Evolutionary conservation across 2,329 filamentous ascomycete species (phyloP).

Genomic region (Gaeumannomyces tritici): DNA sequence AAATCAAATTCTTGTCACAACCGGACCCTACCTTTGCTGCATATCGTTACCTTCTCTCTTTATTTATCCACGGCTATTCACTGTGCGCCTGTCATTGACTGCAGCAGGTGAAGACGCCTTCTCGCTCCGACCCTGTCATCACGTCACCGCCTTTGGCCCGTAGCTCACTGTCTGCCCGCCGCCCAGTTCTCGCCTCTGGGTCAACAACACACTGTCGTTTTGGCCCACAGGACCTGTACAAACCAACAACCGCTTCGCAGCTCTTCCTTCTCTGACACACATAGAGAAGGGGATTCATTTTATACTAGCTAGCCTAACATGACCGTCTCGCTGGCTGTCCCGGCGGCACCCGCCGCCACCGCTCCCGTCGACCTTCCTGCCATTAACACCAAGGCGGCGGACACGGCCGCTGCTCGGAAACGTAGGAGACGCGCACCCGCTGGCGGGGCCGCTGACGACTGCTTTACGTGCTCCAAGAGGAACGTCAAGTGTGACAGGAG

Average conservation of each 20-base stretch:
- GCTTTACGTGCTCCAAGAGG: constrained; percentile 83
- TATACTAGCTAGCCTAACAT: constrained; percentile 21
- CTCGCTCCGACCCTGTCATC: constrained; percentile 3
- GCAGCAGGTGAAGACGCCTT: not conserved
- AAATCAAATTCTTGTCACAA: constrained; percentile 21
- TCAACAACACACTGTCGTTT: constrained; percentile 6
- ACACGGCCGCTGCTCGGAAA: constrained; percentile 38
- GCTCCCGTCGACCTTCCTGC: no score
- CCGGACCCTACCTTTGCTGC: constrained; percentile 23
- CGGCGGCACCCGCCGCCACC: constrained; percentile 32
- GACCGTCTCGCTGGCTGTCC: constrained; percentile 38
- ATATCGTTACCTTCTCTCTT: constrained; percentile 24
- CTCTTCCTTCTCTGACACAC: not conserved
- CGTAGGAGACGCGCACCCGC: constrained; percentile 80
- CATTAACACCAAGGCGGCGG: constrained; percentile 8
- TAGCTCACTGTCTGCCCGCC: constrained; percentile 1
- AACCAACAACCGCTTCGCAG: not conserved
- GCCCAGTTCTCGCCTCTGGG: not conserved
- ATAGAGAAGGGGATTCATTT: not conserved
- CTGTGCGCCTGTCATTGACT: constrained; percentile 1
- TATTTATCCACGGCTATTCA: constrained; percentile 30
- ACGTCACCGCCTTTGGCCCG: no score
- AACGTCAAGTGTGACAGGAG: constrained; percentile 81
- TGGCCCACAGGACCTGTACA: constrained; percentile 6
- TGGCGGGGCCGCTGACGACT: constrained; percentile 86